Evolutionary conservation across 345 rosid genomes (phyloP), one percentile per base, ranked within the genome.

Genomic region (Rhizophora apiculata): DNA sequence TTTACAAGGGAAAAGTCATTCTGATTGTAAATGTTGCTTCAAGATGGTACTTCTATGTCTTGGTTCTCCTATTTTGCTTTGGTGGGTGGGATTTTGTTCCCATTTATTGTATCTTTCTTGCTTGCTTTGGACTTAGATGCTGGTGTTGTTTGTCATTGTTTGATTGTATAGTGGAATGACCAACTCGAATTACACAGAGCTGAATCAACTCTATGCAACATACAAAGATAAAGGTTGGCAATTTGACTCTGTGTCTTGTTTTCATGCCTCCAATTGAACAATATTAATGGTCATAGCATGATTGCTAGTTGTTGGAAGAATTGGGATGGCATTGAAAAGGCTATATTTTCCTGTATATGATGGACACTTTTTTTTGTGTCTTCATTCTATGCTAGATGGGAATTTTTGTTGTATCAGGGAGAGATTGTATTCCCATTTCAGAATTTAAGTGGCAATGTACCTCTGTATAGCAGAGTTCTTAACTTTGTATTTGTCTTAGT

Each of bases 1-100:
- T 32, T 20, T 76, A 61, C 69, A 72, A 59, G 59, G 80, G 76
- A 58, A 76, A 76, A 62, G 76, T 76, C 55, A 56, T 76, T 36
- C 71, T 76, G 36, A 72, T 76, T 67, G 75, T 76, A 48, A 76
- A 76, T 36, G 80, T 76, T 57, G 80, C 80, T 34, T 76, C 80
- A 27, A 76, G 63, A 68, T 76, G 80, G 80, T 76, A 67, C 5
- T 20, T 16, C 18, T 19, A 27, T 61, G 29, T 54, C 13, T 1
- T 46, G n/a, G 31, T 19, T 19, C 60, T 39, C 34, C 20, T 10
- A 1, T 52, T 20, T n/a, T 43, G 8, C 29, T 24, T 31, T 13
- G 1, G 8, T 69, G 16, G 24, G 15, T 39, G 48, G 43, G 48
- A 9, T 39, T 39, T 10, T 39, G 15, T 39, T 39, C 48, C 48